Percentiles rank a stretch among this genome's conserved stretches.
Evolutionary conservation across 2,329 filamentous ascomycete species (phyloP).

Genomic region (Fusarium robinianum): DNA sequence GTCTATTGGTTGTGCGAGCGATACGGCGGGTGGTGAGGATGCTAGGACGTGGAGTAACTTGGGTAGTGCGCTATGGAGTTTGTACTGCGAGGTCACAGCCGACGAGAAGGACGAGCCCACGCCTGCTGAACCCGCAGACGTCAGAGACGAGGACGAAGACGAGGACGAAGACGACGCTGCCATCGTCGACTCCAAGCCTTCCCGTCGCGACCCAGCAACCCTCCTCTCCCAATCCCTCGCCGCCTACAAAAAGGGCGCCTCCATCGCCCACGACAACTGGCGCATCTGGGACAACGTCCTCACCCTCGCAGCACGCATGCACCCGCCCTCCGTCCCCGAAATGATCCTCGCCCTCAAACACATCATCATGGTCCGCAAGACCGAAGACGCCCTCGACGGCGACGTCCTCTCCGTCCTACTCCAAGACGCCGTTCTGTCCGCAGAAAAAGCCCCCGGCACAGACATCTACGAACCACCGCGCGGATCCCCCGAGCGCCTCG

Average conservation of each 20-base stretch:
- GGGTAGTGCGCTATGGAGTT: conserved; percentile 77
- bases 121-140: conserved; percentile 24
- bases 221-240: conserved; percentile 75
- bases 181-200: conserved; percentile 25
- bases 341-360: conserved; percentile 75
- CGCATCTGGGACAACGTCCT: conserved; percentile 98
- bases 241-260: conserved; percentile 85
- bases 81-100: conserved; percentile 61
- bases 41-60: conserved; percentile 95
- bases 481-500: conserved; percentile 64
- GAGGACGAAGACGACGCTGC: conserved; percentile 39
- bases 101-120: conserved; percentile 41
- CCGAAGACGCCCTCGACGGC: conserved; percentile 78
- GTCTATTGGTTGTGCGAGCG: conserved; percentile 68
- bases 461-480: conserved; percentile 49
- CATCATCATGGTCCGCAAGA: conserved; percentile 75
- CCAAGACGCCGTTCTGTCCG: conserved; percentile 65
- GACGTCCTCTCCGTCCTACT: conserved; percentile 74
- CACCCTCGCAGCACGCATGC: conserved; percentile 78
- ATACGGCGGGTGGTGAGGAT: conserved; percentile 77
- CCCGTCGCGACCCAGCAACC: conserved; percentile 56
- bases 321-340: conserved; percentile 74
- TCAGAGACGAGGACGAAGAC: conserved; percentile 27
- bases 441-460: conserved; percentile 39
- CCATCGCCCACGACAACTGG: conserved; percentile 82